Conservation (phyloP, 192 early-diverging fungal species). For the Thamnidium elegans region DNA sequence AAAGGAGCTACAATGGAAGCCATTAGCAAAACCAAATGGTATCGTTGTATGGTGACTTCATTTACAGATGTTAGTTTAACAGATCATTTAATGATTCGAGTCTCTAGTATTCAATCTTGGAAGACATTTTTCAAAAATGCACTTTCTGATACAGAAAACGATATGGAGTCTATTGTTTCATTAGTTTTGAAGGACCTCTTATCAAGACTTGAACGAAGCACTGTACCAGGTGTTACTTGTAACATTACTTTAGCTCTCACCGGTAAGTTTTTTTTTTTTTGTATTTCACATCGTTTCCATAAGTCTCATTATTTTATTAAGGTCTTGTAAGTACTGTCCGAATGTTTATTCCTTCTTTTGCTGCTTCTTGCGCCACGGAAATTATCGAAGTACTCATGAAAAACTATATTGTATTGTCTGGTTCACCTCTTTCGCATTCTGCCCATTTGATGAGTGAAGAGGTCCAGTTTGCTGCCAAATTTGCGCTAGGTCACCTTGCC, state of each 20-base stretch:
- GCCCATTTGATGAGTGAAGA: slow-evolving; percentile 32
- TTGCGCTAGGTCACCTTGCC: slow-evolving; percentile 24
- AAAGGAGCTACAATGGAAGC: slow-evolving; percentile 12
- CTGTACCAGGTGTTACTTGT: slow-evolving; percentile 28
- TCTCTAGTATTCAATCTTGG: slow-evolving; percentile 43
- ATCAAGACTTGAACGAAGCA: slow-evolving; percentile 23
- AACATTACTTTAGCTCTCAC: slow-evolving; percentile 31
- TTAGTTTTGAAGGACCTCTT: slow-evolving; percentile 22
- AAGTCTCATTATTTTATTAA: background rate
- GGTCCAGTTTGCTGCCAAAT: slow-evolving; percentile 32
- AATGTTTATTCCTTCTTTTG: slow-evolving; percentile 18
- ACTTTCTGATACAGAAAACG: background rate
- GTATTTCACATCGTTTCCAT: background rate
- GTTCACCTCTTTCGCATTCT: slow-evolving; percentile 9
- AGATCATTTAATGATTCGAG: slow-evolving; percentile 50
- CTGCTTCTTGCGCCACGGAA: slow-evolving; percentile 5
- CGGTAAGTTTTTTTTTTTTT: slow-evolving; percentile 15
- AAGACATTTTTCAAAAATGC: slow-evolving; percentile 41
- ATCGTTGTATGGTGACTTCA: slow-evolving; percentile 45
- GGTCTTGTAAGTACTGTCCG: slow-evolving; percentile 16
- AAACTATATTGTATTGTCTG: slow-evolving; percentile 6
- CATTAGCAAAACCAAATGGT: slow-evolving; percentile 32
- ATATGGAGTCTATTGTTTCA: slow-evolving; percentile 11
- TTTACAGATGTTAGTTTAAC: slow-evolving; percentile 49
- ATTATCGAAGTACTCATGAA: slow-evolving; percentile 15